These are phyloP conservation scores for Linnemannia schmuckeri DNA, from an alignment of 192 early-diverging fungal species.

Conservation along the genomic window DNA sequence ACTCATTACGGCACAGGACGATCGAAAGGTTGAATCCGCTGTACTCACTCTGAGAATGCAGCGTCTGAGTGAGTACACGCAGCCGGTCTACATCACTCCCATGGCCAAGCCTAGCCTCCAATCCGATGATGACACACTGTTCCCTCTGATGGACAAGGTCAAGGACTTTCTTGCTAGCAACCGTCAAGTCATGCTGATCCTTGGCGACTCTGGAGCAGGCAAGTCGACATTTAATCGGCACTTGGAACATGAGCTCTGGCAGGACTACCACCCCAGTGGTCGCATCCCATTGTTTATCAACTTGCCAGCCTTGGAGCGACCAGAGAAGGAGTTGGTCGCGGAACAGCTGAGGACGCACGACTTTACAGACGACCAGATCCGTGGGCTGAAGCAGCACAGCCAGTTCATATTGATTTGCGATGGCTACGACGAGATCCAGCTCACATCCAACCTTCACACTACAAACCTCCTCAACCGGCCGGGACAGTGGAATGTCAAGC, in stretches of 20 bases:
- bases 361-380: neutral
- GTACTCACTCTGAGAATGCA: neutral
- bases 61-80: neutral
- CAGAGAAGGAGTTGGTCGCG: neutral
- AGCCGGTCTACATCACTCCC: neutral
- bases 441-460: neutral
- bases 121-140: neutral
- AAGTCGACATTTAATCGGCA: neutral
- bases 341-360: neutral
- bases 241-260: neutral
- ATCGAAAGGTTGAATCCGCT: too few relatives aligned
- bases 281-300: neutral
- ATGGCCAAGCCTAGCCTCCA: neutral
- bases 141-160: neutral
- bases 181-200: neutral
- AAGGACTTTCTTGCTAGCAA: neutral
- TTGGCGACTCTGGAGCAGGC: neutral
- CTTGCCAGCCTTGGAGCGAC: neutral
- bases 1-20: too few relatives aligned
- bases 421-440: conserved; percentile 1
- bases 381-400: neutral
- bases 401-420: neutral
- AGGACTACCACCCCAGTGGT: neutral
- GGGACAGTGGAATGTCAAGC: neutral
- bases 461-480: neutral